Conservation (phyloP, 495 filamentous ascomycete genomes). For the Penicillium egyptiacum region DNA sequence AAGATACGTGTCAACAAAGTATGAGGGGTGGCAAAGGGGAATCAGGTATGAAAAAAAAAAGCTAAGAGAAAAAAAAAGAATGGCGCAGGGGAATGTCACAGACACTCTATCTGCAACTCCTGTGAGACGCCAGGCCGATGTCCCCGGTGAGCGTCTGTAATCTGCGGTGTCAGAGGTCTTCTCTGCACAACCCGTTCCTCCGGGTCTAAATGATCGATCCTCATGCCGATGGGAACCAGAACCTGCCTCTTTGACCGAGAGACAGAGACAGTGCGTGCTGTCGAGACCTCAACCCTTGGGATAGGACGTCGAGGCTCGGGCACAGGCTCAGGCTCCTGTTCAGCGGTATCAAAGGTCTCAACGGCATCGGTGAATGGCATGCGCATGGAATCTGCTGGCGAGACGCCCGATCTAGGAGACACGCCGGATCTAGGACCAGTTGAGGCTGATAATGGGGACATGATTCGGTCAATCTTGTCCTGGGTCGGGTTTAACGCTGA, state of each 20-base stretch:
- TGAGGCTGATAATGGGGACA: slow-evolving; percentile 22
- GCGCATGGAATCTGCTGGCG: slow-evolving; percentile 13
- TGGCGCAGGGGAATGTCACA: slow-evolving; percentile 17
- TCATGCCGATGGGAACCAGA: slow-evolving; percentile 37
- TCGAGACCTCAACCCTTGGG: slow-evolving; percentile 40
- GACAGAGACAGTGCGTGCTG: slow-evolving; percentile 44
- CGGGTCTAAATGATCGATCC: slow-evolving; percentile 25
- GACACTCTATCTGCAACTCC: slow-evolving; percentile 40
- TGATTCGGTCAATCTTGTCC: slow-evolving; percentile 14
- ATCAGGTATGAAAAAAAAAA: slow-evolving; percentile 7
- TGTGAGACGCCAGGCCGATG: slow-evolving; percentile 41
- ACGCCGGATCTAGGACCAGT: slow-evolving; percentile 11
- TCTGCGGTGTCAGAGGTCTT: slow-evolving; percentile 26
- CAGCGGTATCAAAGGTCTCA: slow-evolving; percentile 2
- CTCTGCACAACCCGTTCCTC: slow-evolving; percentile 32
- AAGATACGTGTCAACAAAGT: background rate
- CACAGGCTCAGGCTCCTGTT: slow-evolving; percentile 11
- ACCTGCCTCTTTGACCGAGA: slow-evolving; percentile 38
- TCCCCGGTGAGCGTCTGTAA: slow-evolving; percentile 32
- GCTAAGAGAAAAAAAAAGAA: slow-evolving; percentile 6
- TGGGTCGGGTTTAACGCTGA: slow-evolving; percentile 15
- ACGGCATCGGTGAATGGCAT: slow-evolving; percentile 17
- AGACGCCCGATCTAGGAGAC: slow-evolving; percentile 9
- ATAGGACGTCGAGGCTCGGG: slow-evolving; percentile 7
- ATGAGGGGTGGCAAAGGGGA: slow-evolving; percentile 1